Conservation (phyloP, 345 rosid genomes). For the Eucalyptus grandis region DNA sequence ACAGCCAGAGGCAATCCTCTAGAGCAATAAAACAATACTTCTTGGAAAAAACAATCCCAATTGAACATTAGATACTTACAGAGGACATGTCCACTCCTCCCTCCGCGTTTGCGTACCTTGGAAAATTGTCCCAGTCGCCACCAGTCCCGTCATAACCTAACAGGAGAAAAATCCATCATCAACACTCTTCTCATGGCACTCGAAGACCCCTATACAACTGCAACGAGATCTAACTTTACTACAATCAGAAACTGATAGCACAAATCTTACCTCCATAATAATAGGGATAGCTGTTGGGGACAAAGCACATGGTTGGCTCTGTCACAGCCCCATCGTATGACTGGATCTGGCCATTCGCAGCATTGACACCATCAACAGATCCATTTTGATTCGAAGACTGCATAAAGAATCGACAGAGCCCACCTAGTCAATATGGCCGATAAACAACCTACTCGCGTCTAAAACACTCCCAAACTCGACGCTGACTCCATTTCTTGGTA, state of each 20-base stretch:
- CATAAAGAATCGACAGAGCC: background rate
- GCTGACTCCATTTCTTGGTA: background rate
- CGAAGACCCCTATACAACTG: background rate
- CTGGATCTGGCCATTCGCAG: conserved; percentile 21
- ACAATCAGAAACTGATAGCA: background rate
- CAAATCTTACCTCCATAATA: conserved; percentile 20
- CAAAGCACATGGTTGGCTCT: conserved; percentile 24
- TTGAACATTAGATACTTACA: conserved; percentile 17
- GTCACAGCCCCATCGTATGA: conserved; percentile 16
- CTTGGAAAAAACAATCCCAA: background rate
- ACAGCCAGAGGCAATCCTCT: background rate
- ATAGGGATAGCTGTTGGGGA: conserved; percentile 20
- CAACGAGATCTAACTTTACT: background rate
- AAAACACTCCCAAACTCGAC: background rate
- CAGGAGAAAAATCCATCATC: background rate
- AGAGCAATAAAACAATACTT: background rate
- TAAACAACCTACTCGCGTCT: background rate
- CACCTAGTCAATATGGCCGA: background rate
- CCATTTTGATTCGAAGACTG: conserved; percentile 13
- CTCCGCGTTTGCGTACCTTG: conserved; percentile 41
- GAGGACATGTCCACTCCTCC: conserved; percentile 53
- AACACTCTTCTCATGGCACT: background rate
- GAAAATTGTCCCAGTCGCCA: conserved; percentile 64
- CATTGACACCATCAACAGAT: conserved; percentile 4
- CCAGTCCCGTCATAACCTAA: conserved; percentile 47